Conservation (phyloP, 2,329 filamentous ascomycete genomes). For the Aureobasidium vineae region DNA sequence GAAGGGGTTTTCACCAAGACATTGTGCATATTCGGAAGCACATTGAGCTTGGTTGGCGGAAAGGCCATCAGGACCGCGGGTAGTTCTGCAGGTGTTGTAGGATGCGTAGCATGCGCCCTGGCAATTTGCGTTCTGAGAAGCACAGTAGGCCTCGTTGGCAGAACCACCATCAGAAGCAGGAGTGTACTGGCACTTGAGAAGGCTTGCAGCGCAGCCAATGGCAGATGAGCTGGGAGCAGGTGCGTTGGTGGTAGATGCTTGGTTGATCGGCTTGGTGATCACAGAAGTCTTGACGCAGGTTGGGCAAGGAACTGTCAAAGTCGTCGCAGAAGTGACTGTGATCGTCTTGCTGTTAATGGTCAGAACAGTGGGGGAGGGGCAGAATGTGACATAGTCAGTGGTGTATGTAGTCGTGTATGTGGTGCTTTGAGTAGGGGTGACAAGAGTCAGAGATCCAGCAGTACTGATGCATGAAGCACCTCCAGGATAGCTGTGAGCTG, state of each 20-base stretch:
- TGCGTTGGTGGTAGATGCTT: neutral
- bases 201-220: neutral
- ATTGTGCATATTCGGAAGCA: neutral
- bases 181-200: neutral
- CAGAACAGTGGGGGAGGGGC: conserved; percentile 29
- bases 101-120: conserved; percentile 27
- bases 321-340: conserved; percentile 26
- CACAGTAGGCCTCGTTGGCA: neutral
- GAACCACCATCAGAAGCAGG: neutral
- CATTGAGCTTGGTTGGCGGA: conserved; percentile 21
- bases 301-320: conserved; percentile 23
- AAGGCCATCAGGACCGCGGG: neutral
- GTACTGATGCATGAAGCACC: conserved; percentile 17
- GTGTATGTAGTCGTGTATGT: neutral
- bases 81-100: conserved; percentile 18
- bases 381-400: conserved; percentile 31
- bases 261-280: neutral
- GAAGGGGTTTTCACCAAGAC: conserved; percentile 24
- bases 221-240: neutral
- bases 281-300: neutral
- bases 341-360: conserved; percentile 21
- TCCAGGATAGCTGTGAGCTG: conserved; percentile 1
- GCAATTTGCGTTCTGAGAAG: conserved; percentile 21
- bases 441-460: conserved; percentile 30
- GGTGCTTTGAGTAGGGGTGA: conserved; percentile 24